Evolutionary conservation across 129 eudicot species (phyloP), one percentile per base, ranked within the genome.

Genomic region (Saposhnikovia divaricata): DNA sequence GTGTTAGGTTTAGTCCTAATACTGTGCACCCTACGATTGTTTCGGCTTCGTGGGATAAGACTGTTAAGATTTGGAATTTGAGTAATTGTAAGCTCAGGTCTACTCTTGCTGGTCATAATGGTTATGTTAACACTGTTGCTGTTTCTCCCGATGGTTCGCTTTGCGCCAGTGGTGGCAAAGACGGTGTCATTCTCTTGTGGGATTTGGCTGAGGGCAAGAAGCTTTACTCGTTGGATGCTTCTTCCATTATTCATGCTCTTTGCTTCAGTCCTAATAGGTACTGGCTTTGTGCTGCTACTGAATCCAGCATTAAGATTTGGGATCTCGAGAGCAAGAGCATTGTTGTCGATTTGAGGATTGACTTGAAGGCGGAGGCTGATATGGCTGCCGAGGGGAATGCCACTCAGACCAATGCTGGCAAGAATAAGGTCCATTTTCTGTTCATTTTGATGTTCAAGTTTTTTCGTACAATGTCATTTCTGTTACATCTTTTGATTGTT

Each of bases 1-100:
- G 88, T 13, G 88, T 87, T 2, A 77, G 90, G 4, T 87, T 87
- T 25, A 87, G 88, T 74, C 90, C 90, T 1, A 87, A 85, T 48
- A 83, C 78, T 0, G 21, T 80, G 12, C 83, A 87, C 76, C 88
- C 90, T 0, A 87, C 88, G 2, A 87, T 87, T 48, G 88, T 87
- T 2, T 80, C 85, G 0, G 83, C 83, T 3, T 85, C 88, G 0
- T 85, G 88, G 88, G 90, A 87, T 37, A 75, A 75, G 37, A 75
- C 78, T 9, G 78, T 75, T 15, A 75, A 75, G 51, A 46, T 75
- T 8, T 75, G 78, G 78, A 75, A 75, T 46, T 75, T 75, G 78
- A 75, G 23, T 19, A 75, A 75, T 28, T 75, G 78, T 15, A 75
- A 75, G 78, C 63, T 75, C 42, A 46, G 63, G 42, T 75, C 78